A percentile compares a stretch with the other conserved stretches of the same genome.
Conservation (phyloP, 495 filamentous ascomycete species). For the Neohortaea acidophila region DNA sequence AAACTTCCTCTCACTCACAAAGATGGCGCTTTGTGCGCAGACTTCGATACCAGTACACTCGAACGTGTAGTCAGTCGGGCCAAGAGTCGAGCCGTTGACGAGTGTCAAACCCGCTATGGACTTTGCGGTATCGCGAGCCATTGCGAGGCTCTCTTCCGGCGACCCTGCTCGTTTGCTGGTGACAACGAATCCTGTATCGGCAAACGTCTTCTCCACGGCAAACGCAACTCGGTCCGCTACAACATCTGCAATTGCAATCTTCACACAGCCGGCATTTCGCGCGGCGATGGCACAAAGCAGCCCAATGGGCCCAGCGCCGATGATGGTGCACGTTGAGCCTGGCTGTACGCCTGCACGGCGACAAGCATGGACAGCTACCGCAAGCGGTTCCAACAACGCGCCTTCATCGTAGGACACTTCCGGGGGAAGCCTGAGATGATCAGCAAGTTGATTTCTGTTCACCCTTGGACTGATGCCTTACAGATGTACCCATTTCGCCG, state of each 20-base stretch:
- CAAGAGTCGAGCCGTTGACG: neutral
- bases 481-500: slow-evolving; percentile 13
- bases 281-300: slow-evolving; percentile 5
- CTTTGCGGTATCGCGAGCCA: neutral
- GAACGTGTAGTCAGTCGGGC: neutral
- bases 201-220: neutral
- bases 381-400: slow-evolving; percentile 1
- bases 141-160: neutral
- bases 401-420: neutral
- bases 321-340: neutral
- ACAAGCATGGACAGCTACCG: neutral
- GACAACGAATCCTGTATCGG: neutral
- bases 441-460: neutral
- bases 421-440: neutral
- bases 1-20: too few species aligned
- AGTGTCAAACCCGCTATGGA: neutral
- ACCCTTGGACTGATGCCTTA: neutral
- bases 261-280: neutral
- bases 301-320: slow-evolving; percentile 1
- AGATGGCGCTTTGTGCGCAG: neutral
- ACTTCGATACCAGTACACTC: neutral
- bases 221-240: neutral
- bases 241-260: slow-evolving; percentile 2
- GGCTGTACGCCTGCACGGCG: neutral
- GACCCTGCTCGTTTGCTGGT: neutral